Conservation (phyloP, 768 basidiomycete species). For the Collybia mongolica region DNA sequence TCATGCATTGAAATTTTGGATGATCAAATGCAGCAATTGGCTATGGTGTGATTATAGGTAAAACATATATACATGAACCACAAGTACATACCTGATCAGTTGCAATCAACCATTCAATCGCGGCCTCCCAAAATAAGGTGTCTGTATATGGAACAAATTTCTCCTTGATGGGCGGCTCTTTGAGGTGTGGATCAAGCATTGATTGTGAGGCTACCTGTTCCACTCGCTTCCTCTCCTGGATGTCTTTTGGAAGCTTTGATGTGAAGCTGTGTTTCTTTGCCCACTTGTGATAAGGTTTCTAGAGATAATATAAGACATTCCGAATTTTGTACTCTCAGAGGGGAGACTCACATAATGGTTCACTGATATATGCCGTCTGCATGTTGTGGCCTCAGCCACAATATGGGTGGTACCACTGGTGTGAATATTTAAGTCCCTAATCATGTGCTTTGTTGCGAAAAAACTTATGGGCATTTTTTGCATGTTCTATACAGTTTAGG, state of each 20-base stretch:
- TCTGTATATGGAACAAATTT: slow-evolving; percentile 26
- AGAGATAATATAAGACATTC: too few relatives aligned
- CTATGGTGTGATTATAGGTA: slow-evolving; percentile 10
- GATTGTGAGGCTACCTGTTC: background rate
- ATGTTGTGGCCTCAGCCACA: too few relatives aligned
- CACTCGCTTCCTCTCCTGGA: slow-evolving; percentile 11
- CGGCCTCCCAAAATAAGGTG: slow-evolving; percentile 22
- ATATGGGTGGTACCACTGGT: too few relatives aligned
- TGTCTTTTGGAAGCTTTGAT: slow-evolving; percentile 26
- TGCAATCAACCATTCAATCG: slow-evolving; percentile 34
- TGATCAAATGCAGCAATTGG: slow-evolving; percentile 34
- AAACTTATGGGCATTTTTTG: too few relatives aligned
- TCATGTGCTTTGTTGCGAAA: too few relatives aligned
- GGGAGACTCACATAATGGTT: too few relatives aligned
- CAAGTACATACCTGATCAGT: slow-evolving; percentile 33
- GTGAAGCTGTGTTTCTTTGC: slow-evolving; percentile 18
- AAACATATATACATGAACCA: background rate
- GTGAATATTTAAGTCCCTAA: too few relatives aligned
- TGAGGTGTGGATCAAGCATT: slow-evolving; percentile 27
- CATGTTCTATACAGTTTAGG: too few relatives aligned
- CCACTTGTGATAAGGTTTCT: slow-evolving; percentile 24
- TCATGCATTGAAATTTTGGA: slow-evolving; percentile 33
- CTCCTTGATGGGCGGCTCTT: slow-evolving; percentile 11
- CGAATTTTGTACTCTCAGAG: too few relatives aligned
- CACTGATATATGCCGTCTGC: too few relatives aligned